Percentiles rank a stretch among this genome's conserved stretches.
Conservation (phyloP, 2,329 filamentous ascomycete species). For the Rhinocladiella mackenziei region DNA sequence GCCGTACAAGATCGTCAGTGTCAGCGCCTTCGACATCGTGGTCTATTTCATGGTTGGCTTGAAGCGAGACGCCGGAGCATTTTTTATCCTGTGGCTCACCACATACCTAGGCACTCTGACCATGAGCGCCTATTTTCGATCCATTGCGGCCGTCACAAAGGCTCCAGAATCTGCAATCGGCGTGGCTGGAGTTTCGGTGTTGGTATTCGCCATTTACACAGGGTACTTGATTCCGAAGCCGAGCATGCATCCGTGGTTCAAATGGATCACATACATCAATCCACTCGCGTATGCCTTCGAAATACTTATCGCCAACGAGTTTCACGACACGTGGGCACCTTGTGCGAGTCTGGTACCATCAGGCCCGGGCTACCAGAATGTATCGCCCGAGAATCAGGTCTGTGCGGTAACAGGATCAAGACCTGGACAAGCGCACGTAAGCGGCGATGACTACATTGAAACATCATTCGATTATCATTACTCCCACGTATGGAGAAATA, state of each 20-base stretch:
- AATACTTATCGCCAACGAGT: slow-evolving; percentile 38
- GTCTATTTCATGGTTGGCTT: slow-evolving; percentile 63
- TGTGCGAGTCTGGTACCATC: slow-evolving; percentile 52
- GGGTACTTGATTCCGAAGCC: slow-evolving; percentile 46
- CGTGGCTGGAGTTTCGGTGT: too few relatives aligned
- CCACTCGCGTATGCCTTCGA: slow-evolving; percentile 40
- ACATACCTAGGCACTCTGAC: slow-evolving; percentile 51
- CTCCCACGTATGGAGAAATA: slow-evolving; percentile 62
- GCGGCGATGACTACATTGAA: slow-evolving; percentile 61
- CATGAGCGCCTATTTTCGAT: slow-evolving; percentile 57
- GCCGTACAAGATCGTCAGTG: slow-evolving; percentile 56
- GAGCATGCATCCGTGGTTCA: slow-evolving; percentile 52
- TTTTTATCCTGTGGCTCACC: slow-evolving; percentile 59
- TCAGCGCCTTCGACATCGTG: slow-evolving; percentile 55
- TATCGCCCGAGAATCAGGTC: slow-evolving; percentile 68
- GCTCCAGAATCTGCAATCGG: too few relatives aligned
- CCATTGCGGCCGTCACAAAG: too few relatives aligned
- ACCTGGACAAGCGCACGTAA: slow-evolving; percentile 52
- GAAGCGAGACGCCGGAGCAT: slow-evolving; percentile 48
- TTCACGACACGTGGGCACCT: slow-evolving; percentile 31
- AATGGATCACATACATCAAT: slow-evolving; percentile 58
- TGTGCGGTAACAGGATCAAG: slow-evolving; percentile 50
- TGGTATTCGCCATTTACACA: slow-evolving; percentile 41
- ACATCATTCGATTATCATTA: slow-evolving; percentile 55
- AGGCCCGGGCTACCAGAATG: slow-evolving; percentile 45